A percentile compares a stretch with the other conserved stretches of the same genome.
phyloP scores from a whole-genome alignment of 2,329 filamentous ascomycete genomes.

The Lachnellula hyalina region DNA sequence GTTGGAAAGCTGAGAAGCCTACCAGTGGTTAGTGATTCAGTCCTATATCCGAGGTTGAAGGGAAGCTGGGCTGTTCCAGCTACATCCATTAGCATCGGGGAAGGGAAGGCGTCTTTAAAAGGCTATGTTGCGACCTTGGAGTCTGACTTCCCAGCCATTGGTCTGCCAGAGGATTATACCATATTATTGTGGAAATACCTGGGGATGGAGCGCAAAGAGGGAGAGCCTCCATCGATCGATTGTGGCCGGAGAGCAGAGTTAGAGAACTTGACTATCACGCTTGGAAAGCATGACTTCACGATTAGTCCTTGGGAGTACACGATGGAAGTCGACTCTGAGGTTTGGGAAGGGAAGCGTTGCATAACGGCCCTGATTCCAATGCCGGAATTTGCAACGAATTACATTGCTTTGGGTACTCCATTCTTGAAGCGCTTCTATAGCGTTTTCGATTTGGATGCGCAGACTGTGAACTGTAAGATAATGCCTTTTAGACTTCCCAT shows the following conservation, averaged over 20 bases:
- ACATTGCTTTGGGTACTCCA: conserved; percentile 9
- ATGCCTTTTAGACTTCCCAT: not conserved
- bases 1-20: conserved; percentile 7
- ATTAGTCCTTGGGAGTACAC: conserved; percentile 9
- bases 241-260: conserved; percentile 1
- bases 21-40: not conserved
- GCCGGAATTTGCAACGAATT: not conserved
- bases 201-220: not conserved
- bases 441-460: conserved; percentile 10
- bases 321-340: conserved; percentile 5
- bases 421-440: conserved; percentile 11
- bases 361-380: conserved; percentile 8
- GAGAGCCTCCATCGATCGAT: conserved; percentile 2
- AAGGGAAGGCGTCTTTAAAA: not conserved
- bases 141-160: conserved; percentile 6
- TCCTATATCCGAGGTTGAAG: not conserved
- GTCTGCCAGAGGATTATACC: conserved; percentile 3
- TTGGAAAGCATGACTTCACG: conserved; percentile 3
- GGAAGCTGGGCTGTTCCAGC: conserved; percentile 4
- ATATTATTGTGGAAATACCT: not conserved
- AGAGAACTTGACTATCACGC: conserved; percentile 2
- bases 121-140: conserved; percentile 5
- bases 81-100: conserved; percentile 1
- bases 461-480: conserved; percentile 4
- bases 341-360: conserved; percentile 7